Conservation (phyloP, 352 stramenopile species). For the Phytopythium boreale region DNA sequence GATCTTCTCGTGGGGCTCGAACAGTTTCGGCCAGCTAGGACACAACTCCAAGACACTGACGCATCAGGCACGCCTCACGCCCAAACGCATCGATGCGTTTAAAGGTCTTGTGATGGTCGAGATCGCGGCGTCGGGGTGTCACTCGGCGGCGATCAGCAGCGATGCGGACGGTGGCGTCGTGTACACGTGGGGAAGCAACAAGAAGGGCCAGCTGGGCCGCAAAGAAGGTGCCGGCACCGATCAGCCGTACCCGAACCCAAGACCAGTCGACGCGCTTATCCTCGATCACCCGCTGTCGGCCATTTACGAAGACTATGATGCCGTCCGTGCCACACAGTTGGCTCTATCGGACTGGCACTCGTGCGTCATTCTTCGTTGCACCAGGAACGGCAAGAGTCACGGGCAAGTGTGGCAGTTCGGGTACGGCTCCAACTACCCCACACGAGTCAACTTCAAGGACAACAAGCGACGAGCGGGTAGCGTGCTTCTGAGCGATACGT, state of each 20-base stretch:
- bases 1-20: slow-evolving; percentile 83
- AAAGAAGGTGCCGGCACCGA: slow-evolving; percentile 75
- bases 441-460: slow-evolving; percentile 53
- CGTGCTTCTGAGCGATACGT: slow-evolving; percentile 50
- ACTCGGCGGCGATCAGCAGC: slow-evolving; percentile 64
- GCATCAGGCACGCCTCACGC: slow-evolving; percentile 51
- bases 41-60: slow-evolving; percentile 57
- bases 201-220: slow-evolving; percentile 70
- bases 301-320: slow-evolving; percentile 57
- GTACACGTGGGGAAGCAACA: slow-evolving; percentile 83
- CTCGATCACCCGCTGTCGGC: slow-evolving; percentile 50
- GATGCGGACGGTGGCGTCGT: slow-evolving; percentile 34
- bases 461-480: slow-evolving; percentile 23
- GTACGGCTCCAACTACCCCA: slow-evolving; percentile 67
- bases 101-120: slow-evolving; percentile 44
- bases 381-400: slow-evolving; percentile 45
- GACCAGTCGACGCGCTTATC: slow-evolving; percentile 56
- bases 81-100: slow-evolving; percentile 75
- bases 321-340: slow-evolving; percentile 36
- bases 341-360: slow-evolving; percentile 76
- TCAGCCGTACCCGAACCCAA: slow-evolving; percentile 51
- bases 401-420: slow-evolving; percentile 83
- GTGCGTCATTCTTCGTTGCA: slow-evolving; percentile 59
- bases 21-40: slow-evolving; percentile 76
- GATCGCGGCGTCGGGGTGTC: slow-evolving; percentile 68